Conservation (phyloP, 1,139 yeast species). For the Pichia sp. region DNA sequence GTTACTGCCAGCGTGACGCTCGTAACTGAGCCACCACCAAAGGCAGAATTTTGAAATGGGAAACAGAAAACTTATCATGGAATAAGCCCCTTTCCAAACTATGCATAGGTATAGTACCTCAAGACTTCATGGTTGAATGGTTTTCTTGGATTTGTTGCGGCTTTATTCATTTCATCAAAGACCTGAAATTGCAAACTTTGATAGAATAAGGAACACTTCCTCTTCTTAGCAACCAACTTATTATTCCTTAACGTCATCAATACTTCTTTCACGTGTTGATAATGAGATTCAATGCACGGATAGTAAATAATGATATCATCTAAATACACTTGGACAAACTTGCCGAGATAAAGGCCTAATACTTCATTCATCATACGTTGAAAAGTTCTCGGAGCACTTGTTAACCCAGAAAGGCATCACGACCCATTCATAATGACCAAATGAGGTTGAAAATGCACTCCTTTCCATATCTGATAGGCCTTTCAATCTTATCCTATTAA, state of each 20-base stretch:
- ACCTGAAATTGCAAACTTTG: constrained; percentile 11
- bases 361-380: constrained; percentile 16
- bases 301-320: constrained; percentile 26
- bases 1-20: too few relatives aligned
- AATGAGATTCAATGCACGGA: constrained; percentile 15
- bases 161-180: too few relatives aligned
- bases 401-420: constrained; percentile 23
- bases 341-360: constrained; percentile 11
- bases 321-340: constrained; percentile 16
- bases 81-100: too few relatives aligned
- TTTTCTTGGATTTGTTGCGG: too few relatives aligned
- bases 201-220: constrained; percentile 10
- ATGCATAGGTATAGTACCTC: too few relatives aligned
- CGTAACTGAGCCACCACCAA: too few relatives aligned
- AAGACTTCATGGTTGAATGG: too few relatives aligned
- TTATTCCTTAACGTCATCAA: constrained; percentile 12
- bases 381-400: constrained; percentile 15
- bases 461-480: constrained; percentile 10
- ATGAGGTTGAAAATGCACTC: constrained; percentile 4
- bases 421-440: constrained; percentile 16
- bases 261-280: constrained; percentile 13
- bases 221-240: constrained; percentile 3
- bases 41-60: too few relatives aligned
- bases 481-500: too few relatives aligned
- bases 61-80: too few relatives aligned